Conservation (phyloP, 1,139 yeast genomes). For the Pichia sp. region DNA sequence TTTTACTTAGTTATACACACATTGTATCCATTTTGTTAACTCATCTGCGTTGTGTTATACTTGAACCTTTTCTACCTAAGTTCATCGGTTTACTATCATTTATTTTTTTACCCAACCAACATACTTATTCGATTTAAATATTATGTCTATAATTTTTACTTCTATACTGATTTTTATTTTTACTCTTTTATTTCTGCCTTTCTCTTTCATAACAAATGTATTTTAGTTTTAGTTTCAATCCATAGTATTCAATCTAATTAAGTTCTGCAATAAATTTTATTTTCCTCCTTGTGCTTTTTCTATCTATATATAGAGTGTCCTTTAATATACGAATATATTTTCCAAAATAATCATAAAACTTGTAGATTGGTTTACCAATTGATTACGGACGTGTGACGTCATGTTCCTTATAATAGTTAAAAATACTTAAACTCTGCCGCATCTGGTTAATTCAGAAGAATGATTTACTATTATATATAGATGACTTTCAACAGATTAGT, state of each 20-base stretch:
- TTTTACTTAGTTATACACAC: neutral
- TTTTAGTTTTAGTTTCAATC: neutral
- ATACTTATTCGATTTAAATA: neutral
- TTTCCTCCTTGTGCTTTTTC: conserved; percentile 11
- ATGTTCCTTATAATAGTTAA: too few relatives aligned
- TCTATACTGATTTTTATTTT: too few relatives aligned
- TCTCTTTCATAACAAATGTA: neutral
- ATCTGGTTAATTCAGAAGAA: too few relatives aligned
- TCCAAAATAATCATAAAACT: conserved; percentile 1
- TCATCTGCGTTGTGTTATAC: conserved; percentile 12
- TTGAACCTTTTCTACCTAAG: conserved; percentile 16
- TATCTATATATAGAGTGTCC: conserved; percentile 10
- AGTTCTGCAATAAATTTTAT: neutral
- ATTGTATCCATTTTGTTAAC: conserved; percentile 5
- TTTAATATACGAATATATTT: neutral
- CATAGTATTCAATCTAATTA: conserved; percentile 3
- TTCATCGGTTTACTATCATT: conserved; percentile 14
- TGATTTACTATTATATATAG: too few relatives aligned
- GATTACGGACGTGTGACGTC: too few relatives aligned
- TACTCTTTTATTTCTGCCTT: neutral
- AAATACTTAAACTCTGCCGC: too few relatives aligned
- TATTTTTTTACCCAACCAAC: conserved; percentile 1
- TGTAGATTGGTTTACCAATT: too few relatives aligned
- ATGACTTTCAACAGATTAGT: too few relatives aligned
- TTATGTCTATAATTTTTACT: neutral